Evolutionary conservation across 1,284 basidiomycete genomes (phyloP), one percentile per base, ranked within the genome.

Genomic region (Melanopsichium pennsylvanicum): DNA sequence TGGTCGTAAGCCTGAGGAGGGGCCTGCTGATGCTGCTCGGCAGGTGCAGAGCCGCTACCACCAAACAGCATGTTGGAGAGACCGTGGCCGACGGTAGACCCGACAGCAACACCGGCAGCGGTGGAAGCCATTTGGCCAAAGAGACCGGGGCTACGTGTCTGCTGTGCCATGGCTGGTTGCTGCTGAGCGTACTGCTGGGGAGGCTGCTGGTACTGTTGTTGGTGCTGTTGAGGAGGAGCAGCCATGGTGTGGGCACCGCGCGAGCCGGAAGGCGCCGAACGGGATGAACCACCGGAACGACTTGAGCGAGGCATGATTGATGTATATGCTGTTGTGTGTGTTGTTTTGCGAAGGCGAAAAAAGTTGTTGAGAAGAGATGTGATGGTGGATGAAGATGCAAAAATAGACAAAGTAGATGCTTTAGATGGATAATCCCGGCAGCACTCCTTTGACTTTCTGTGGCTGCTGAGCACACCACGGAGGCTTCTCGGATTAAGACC

Each of bases 1-100:
- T 70, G 60, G 27, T 48, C 48, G 58, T 67, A 67, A 12, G 58
- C 41, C 59, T 73, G 70, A 13, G 64, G 59, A 9, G 48, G 54
- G 34, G 64, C 55, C 42, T 47, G 49, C 31, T 63, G 60, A 10
- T 82, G 82, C 27, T 78, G 77, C 43, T 80, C 75, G 22, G 73
- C 73, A 25, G 64, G 72, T 10, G 42, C 74, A 33, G 76, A 72
- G 35, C 82, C 74, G 31, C 84, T 81, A 49, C 88, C 86, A 40
- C 91, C 91, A 70, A 93, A 93, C 52, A 93, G 86, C 89, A 93
- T 91, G 81, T 82, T 86, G 42, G 89, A 91, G 62, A 93, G 79
- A 31, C 91, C 91, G 75, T 93, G 91, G 40, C 91, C 91, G 62
- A 93, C 86, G 44, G 88, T 84, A 13, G 90, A 91, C 36, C 91